Evolutionary conservation across 345 rosid genomes (phyloP), one percentile per base, ranked within the genome.

Genomic region (Syzygium aqueum): DNA sequence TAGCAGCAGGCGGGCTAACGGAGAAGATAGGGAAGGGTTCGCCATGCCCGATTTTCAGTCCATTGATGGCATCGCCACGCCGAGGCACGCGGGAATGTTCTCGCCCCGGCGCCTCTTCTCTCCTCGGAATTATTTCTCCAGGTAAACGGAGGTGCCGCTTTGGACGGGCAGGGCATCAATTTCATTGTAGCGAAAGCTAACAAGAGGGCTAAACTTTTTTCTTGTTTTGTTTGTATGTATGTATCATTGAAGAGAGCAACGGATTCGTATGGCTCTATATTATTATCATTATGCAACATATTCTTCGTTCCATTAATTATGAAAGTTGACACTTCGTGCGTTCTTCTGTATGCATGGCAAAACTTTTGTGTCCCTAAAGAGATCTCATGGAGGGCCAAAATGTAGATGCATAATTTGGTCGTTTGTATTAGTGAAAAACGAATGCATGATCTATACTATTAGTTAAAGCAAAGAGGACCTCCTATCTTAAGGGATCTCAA

Each of bases 31-130:
- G 84, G 95, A 94, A 50, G 92, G 92, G 49, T 92, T 92, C 51
- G 85, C 91, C 17, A 12, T 25, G 91, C 88, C 95, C 1, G 93
- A 95, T 67, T 93, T 92, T 85, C 88, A 89, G 27, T 85, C 95
- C 67, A 89, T 95, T 12, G 11, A 61, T 10, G 88, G 88, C 86
- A 84, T 87, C 51, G 78, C 86, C 11, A 83, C 88, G 7, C 88
- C 95, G 5, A 90, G 94, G 87, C 86, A 89, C n/a, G 88, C 85
- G 67, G 95, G 94, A 7, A 93, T 87, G 96, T 94, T 97, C 91
- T 93, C 98, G 6, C 97, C 98, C 2, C 91, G 95, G 4, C 92
- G 94, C 78, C 94, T 97, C 86, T 93, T 96, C 90, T 96, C 97
- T 3, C 90, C 95, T 16, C 91, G 90, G 59, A 93, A 89, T 59